A percentile compares a stretch with the other conserved stretches of the same genome.
Evolutionary conservation across 1,284 basidiomycete species (phyloP).

Genomic region (Ustilago xerochloae): DNA sequence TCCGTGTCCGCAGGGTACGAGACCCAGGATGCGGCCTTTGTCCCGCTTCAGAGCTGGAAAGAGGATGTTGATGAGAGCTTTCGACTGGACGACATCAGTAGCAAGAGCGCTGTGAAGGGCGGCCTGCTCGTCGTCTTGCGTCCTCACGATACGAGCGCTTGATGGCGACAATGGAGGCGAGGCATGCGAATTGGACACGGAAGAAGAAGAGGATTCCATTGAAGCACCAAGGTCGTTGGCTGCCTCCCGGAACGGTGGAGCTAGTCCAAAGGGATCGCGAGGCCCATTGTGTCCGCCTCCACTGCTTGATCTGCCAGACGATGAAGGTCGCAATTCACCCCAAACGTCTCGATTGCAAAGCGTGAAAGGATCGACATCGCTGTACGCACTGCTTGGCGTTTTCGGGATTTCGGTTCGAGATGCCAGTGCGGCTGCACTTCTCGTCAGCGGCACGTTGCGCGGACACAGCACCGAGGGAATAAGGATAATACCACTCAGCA

Average conservation of each 20-base stretch:
- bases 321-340: conserved; percentile 19
- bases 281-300: not conserved
- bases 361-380: conserved; percentile 40
- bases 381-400: conserved; percentile 30
- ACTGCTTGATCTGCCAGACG: not conserved
- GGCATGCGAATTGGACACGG: conserved; percentile 16
- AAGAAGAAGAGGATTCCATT: conserved; percentile 25
- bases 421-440: conserved; percentile 7
- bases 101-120: conserved; percentile 42
- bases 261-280: conserved; percentile 32
- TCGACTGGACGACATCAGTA: conserved; percentile 46
- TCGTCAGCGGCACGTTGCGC: conserved; percentile 32
- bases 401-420: conserved; percentile 13
- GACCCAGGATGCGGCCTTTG: conserved; percentile 40
- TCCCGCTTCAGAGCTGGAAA: conserved; percentile 48
- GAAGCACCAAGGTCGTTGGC: conserved; percentile 12
- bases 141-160: conserved; percentile 14
- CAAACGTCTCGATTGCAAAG: conserved; percentile 31
- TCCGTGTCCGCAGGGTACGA: conserved; percentile 43
- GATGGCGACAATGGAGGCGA: conserved; percentile 48
- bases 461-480: conserved; percentile 50
- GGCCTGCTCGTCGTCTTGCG: conserved; percentile 39
- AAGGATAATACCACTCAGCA: conserved; percentile 48
- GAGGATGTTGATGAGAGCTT: conserved; percentile 47
- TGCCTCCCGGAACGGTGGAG: conserved; percentile 22